Evolutionary conservation across 805 yeast species (phyloP).

Genomic region (Grigorovia transvaalensis): DNA sequence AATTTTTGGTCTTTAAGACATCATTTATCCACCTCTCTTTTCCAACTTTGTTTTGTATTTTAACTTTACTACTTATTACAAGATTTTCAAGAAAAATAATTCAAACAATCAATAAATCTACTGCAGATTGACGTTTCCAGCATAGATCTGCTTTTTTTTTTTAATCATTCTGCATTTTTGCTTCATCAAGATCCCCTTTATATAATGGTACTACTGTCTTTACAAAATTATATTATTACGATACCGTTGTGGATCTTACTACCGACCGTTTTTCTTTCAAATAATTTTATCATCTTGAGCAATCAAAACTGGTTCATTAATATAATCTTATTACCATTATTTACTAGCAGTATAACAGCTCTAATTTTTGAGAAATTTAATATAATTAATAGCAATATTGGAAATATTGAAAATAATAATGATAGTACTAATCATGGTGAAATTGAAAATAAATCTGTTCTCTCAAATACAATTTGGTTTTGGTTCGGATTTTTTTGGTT

Average conservation of each 20-base stretch:
- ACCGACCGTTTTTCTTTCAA: conserved; percentile 26
- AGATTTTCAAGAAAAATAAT: too few species aligned
- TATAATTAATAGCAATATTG: not conserved
- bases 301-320: not conserved
- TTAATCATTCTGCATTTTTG: too few species aligned
- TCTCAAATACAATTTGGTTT: not conserved
- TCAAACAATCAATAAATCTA: too few species aligned
- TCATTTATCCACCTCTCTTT: too few species aligned
- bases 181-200: too few species aligned
- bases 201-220: not conserved
- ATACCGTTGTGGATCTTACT: conserved; percentile 25
- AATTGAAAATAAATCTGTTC: too few species aligned
- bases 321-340: conserved; percentile 1
- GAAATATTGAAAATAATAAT: not conserved
- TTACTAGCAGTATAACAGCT: not conserved
- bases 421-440: not conserved
- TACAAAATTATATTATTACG: conserved; percentile 14
- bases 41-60: too few species aligned
- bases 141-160: too few species aligned
- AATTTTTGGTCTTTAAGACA: too few species aligned
- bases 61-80: too few species aligned
- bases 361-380: not conserved
- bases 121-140: too few species aligned
- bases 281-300: conserved; percentile 15
- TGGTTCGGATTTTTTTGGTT: not conserved